Percentiles rank a stretch among this genome's conserved stretches.
Evolutionary conservation across 2,329 filamentous ascomycete genomes (phyloP).

Genomic region (Fusarium equiseti): DNA sequence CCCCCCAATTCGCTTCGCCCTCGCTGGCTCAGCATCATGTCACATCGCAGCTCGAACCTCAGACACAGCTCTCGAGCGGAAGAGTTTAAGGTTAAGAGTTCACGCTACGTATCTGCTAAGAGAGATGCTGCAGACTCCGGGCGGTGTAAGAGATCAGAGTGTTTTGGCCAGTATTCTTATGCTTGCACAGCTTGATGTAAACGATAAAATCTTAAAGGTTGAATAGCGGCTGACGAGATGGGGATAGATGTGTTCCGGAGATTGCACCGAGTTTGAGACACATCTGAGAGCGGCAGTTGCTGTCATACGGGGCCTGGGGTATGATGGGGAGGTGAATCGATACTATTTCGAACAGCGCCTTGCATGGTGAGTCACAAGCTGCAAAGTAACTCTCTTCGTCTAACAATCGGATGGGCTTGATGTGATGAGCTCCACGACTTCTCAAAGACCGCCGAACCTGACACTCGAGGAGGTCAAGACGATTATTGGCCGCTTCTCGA

Average conservation of each 20-base stretch:
- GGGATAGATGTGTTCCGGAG: conserved; percentile 24
- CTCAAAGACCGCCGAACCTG: background rate
- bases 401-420: conserved; percentile 23
- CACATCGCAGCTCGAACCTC: conserved; percentile 19
- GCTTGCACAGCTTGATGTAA: conserved; percentile 26
- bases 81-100: conserved; percentile 15
- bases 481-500: background rate
- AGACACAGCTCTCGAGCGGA: background rate
- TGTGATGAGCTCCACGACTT: conserved; percentile 19
- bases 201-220: no score
- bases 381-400: accelerated
- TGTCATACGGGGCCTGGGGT: no score
- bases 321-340: no score
- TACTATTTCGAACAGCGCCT: conserved; percentile 25
- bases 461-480: background rate
- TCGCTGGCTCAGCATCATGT: conserved; percentile 20
- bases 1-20: conserved; percentile 16
- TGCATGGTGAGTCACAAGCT: background rate
- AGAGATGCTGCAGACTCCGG: background rate
- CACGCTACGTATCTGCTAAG: conserved; percentile 7
- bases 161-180: conserved; percentile 20
- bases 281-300: conserved; percentile 11
- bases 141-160: background rate
- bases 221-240: no score
- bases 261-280: conserved; percentile 17